These are phyloP conservation scores for Podospora tetraspora DNA, from an alignment of 495 filamentous ascomycete genomes.

Conservation along the genomic window DNA sequence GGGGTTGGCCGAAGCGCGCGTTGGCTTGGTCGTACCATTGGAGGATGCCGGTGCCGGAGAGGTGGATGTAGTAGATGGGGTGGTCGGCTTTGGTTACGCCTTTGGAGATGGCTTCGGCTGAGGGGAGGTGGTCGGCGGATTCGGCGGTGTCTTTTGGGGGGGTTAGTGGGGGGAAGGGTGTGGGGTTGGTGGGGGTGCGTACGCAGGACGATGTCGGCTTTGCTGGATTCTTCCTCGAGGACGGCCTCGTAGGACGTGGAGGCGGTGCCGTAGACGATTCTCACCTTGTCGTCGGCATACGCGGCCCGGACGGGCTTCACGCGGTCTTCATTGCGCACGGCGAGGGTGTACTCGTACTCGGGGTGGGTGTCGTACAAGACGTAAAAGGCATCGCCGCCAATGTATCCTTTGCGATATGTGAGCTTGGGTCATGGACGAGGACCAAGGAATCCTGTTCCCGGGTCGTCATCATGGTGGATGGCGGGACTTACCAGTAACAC, in stretches of 20 bases:
- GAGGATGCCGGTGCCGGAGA: constrained; percentile 44
- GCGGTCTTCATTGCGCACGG: constrained; percentile 65
- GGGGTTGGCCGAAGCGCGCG: constrained; percentile 38
- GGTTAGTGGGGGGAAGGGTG: neutral
- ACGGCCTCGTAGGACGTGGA: constrained; percentile 51
- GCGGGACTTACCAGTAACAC: constrained; percentile 33
- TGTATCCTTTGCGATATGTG: constrained; percentile 51
- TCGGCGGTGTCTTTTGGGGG: constrained; percentile 39
- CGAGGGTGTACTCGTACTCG: constrained; percentile 59
- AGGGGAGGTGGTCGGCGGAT: constrained; percentile 40
- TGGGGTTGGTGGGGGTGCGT: neutral
- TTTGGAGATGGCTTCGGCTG: constrained; percentile 41
- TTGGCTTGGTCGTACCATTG: constrained; percentile 39
- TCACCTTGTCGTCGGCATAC: constrained; percentile 48
- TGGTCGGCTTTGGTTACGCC: constrained; percentile 35
- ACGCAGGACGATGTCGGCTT: constrained; percentile 65
- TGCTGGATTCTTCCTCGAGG: constrained; percentile 53
- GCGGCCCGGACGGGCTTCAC: constrained; percentile 53
- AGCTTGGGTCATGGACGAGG: neutral
- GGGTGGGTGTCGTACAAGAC: constrained; percentile 56
- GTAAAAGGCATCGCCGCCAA: constrained; percentile 68
- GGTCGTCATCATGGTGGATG: neutral
- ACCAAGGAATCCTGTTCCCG: neutral
- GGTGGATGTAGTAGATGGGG: constrained; percentile 46
- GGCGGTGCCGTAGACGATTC: constrained; percentile 48